These are phyloP conservation scores for Amyloporia xantha DNA, from an alignment of 768 basidiomycete genomes.

Conservation along the genomic window DNA sequence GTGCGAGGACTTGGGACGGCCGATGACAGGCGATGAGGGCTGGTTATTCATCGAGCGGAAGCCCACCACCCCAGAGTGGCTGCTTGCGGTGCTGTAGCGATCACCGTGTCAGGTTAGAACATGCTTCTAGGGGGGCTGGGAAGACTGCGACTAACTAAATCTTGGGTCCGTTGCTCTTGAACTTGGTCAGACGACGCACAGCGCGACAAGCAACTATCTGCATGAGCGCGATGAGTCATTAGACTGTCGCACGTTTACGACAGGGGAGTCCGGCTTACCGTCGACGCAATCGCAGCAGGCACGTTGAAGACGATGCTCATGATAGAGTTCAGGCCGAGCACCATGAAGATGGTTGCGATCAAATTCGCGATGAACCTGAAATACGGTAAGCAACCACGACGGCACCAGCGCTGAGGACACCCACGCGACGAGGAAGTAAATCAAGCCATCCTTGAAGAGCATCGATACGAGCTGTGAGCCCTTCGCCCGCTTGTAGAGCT, in stretches of 20 bases:
- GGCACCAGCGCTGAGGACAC: constrained; percentile 18
- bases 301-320: constrained; percentile 74
- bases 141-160: constrained; percentile 40
- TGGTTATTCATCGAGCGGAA: constrained; percentile 19
- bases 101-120: background rate
- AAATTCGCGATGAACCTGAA: constrained; percentile 36
- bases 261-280: constrained; percentile 26
- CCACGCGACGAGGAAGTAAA: constrained; percentile 72
- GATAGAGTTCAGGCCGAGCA: constrained; percentile 55
- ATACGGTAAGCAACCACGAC: background rate
- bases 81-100: constrained; percentile 3
- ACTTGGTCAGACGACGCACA: constrained; percentile 59
- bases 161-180: constrained; percentile 40
- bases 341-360: constrained; percentile 52
- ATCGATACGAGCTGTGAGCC: constrained; percentile 43
- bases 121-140: background rate
- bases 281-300: constrained; percentile 63
- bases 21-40: constrained; percentile 26
- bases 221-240: background rate
- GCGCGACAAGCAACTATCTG: constrained; percentile 52
- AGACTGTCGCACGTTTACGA: background rate
- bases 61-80: background rate
- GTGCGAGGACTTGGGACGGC: constrained; percentile 39
- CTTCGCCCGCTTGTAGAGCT: constrained; percentile 38
- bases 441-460: constrained; percentile 66